A percentile compares a stretch with the other conserved stretches of the same genome.
phyloP scores from a whole-genome alignment of 257 asterid genomes.

The Salvia miltiorrhiza region DNA sequence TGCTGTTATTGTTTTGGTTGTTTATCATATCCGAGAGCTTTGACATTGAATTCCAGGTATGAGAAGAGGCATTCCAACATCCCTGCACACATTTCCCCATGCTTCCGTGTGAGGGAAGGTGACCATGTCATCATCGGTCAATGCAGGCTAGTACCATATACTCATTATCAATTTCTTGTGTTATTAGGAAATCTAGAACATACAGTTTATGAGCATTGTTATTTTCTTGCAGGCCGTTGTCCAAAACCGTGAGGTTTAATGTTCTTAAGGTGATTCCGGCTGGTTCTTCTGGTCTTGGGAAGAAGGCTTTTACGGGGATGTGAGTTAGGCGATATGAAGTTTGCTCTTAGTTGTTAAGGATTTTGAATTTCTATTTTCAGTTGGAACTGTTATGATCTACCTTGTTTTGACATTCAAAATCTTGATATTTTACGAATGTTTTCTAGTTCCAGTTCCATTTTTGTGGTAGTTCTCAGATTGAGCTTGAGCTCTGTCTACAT shows the following conservation, averaged over 20 bases:
- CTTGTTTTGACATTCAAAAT: slow-evolving; percentile 1
- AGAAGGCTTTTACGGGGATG: slow-evolving; percentile 81
- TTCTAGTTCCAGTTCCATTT: neutral
- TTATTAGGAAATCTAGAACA: neutral
- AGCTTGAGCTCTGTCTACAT: neutral
- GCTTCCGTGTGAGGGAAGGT: slow-evolving; percentile 87
- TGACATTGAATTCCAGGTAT: slow-evolving; percentile 34
- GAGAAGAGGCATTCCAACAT: slow-evolving; percentile 85
- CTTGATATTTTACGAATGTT: slow-evolving; percentile 14
- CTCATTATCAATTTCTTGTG: neutral
- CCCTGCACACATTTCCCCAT: slow-evolving; percentile 83
- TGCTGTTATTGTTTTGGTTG: neutral
- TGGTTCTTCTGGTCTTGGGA: slow-evolving; percentile 79
- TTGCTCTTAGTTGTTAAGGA: neutral
- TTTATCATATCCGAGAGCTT: neutral
- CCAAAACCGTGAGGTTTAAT: slow-evolving; percentile 79
- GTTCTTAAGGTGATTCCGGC: slow-evolving; percentile 83
- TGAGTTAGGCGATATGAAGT: slow-evolving; percentile 29
- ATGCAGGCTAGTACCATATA: slow-evolving; percentile 54
- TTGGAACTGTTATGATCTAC: slow-evolving; percentile 8
- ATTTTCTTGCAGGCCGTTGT: slow-evolving; percentile 59
- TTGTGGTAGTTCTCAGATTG: neutral
- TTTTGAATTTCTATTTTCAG: slow-evolving; percentile 9
- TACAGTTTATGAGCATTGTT: neutral
- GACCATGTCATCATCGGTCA: slow-evolving; percentile 79